Evolutionary conservation across 2,329 filamentous ascomycete species (phyloP).

Genomic region (Fusarium verrucosum): DNA sequence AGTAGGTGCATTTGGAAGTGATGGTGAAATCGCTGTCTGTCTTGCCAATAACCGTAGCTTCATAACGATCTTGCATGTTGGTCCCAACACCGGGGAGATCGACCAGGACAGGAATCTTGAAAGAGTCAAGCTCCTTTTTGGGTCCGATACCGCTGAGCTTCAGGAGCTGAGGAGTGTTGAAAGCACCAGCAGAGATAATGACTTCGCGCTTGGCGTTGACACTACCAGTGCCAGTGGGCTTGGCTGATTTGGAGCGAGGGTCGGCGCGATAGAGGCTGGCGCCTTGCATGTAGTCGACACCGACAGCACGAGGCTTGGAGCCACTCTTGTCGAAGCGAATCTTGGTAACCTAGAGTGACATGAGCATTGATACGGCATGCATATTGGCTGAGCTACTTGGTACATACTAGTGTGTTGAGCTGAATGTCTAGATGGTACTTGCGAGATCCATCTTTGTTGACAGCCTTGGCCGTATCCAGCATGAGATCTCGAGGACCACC

Average conservation of each 20-base stretch:
- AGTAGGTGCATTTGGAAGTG: constrained; percentile 36
- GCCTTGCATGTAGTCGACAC: constrained; percentile 47
- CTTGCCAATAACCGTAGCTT: constrained; percentile 38
- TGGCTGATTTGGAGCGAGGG: constrained; percentile 31
- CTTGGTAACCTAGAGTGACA: constrained; percentile 40
- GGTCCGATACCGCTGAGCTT: constrained; percentile 56
- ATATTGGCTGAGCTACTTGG: rapidly evolving
- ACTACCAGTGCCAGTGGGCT: constrained; percentile 1
- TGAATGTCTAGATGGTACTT: constrained; percentile 45
- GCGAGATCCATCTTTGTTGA: constrained; percentile 37
- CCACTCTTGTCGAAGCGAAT: constrained; percentile 49
- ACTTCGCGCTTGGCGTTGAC: constrained; percentile 48
- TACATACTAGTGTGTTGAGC: constrained; percentile 37
- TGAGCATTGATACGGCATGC: rapidly evolving
- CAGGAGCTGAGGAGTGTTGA: constrained; percentile 61
- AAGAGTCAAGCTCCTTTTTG: constrained; percentile 36
- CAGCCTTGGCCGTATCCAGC: constrained; percentile 45
- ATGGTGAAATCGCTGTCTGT: constrained; percentile 31
- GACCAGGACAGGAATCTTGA: constrained; percentile 48
- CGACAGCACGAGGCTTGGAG: constrained; percentile 45
- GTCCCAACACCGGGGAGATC: constrained; percentile 64
- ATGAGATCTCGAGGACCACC: constrained; percentile 66
- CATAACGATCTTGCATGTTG: constrained; percentile 67
- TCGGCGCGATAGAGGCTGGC: constrained; percentile 39
- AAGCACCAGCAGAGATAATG: constrained; percentile 59